phyloP scores from a whole-genome alignment of 1,284 basidiomycete species.

The Sporisorium sorghi region DNA sequence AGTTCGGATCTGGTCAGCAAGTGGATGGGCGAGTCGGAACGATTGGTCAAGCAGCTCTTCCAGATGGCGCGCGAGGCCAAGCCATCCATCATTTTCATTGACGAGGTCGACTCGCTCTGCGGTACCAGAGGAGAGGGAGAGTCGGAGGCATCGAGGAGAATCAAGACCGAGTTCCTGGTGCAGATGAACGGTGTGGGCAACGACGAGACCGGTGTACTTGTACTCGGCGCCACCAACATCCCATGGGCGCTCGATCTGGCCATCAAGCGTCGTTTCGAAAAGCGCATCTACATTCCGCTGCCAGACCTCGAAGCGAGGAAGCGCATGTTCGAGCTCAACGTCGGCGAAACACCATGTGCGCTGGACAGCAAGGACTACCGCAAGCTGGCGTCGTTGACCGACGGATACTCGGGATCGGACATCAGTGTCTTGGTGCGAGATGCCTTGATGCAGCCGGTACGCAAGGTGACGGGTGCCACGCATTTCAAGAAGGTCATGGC shows the following conservation, averaged over 20 bases:
- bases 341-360: slow-evolving; percentile 90
- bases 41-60: slow-evolving; percentile 95
- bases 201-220: slow-evolving; percentile 91
- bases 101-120: slow-evolving; percentile 96
- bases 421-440: slow-evolving; percentile 95
- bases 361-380: slow-evolving; percentile 84
- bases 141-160: slow-evolving; percentile 91
- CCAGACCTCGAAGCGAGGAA: slow-evolving; percentile 92
- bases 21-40: slow-evolving; percentile 98
- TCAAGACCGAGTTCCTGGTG: slow-evolving; percentile 96
- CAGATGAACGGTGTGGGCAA: slow-evolving; percentile 99
- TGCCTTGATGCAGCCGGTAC: slow-evolving; percentile 97
- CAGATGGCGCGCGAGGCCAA: slow-evolving; percentile 95
- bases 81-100: slow-evolving; percentile 98
- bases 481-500: slow-evolving; percentile 82
- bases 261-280: slow-evolving; percentile 98
- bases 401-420: slow-evolving; percentile 94
- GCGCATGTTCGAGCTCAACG: slow-evolving; percentile 96
- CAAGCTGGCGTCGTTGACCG: slow-evolving; percentile 83
- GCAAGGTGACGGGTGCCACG: slow-evolving; percentile 93
- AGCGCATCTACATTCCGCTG: slow-evolving; percentile 97
- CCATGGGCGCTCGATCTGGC: slow-evolving; percentile 86
- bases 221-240: slow-evolving; percentile 98
- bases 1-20: slow-evolving; percentile 96
- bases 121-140: slow-evolving; percentile 95